These are phyloP conservation scores for Phytophthora citrophthora DNA, from an alignment of 352 stramenopile species.

Conservation along the genomic window DNA sequence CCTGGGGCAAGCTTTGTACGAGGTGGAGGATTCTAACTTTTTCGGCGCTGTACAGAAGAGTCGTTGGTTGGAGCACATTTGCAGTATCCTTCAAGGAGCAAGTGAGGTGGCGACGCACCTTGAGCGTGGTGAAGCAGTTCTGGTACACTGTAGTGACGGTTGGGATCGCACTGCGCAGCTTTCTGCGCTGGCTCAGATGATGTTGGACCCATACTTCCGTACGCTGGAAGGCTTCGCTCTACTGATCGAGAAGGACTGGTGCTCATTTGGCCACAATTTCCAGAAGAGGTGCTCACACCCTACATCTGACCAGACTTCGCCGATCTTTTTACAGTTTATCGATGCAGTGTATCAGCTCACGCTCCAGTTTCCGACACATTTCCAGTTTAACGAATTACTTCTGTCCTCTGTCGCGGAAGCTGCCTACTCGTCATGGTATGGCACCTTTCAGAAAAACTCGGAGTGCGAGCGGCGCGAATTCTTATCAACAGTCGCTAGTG, in stretches of 20 bases:
- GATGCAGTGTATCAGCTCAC: constrained; percentile 98
- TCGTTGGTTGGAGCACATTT: constrained; percentile 86
- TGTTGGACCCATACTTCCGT: constrained; percentile 85
- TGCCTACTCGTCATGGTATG: constrained; percentile 97
- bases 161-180: constrained; percentile 88
- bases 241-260: constrained; percentile 91
- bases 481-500: constrained; percentile 65
- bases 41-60: constrained; percentile 87
- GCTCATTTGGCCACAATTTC: constrained; percentile 91
- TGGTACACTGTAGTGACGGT: constrained; percentile 88
- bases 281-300: constrained; percentile 77
- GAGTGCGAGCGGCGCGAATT: constrained; percentile 77
- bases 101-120: constrained; percentile 78
- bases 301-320: constrained; percentile 94
- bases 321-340: constrained; percentile 99
- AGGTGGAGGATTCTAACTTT: constrained; percentile 89
- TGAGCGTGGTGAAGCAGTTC: constrained; percentile 73
- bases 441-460: constrained; percentile 93
- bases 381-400: constrained; percentile 98
- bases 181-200: constrained; percentile 77
- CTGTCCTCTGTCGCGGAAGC: constrained; percentile 95
- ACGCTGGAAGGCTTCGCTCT: constrained; percentile 81
- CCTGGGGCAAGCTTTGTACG: constrained; percentile 76
- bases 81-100: constrained; percentile 75
- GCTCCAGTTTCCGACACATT: constrained; percentile 96